Evolutionary conservation across 371 early-diverging fungal genomes (phyloP).

Genomic region (Syncephalastrum contaminatum): DNA sequence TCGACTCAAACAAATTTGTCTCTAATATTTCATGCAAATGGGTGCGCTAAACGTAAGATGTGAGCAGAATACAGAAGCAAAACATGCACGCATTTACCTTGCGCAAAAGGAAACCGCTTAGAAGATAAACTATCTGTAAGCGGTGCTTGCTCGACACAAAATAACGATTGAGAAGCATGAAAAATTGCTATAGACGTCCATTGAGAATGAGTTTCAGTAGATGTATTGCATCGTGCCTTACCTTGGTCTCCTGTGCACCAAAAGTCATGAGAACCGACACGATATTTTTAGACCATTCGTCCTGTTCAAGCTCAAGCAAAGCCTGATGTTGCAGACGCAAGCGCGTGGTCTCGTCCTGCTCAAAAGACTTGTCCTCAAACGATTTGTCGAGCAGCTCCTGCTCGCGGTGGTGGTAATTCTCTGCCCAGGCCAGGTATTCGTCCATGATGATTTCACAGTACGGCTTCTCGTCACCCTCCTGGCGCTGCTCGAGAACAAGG

Average conservation of each 20-base stretch:
- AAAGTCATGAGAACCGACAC: conserved; percentile 29
- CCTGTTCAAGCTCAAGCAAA: conserved; percentile 41
- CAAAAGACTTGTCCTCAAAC: conserved; percentile 11
- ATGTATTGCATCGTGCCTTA: conserved; percentile 5
- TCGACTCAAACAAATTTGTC: conserved; percentile 55
- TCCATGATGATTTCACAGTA: conserved; percentile 28
- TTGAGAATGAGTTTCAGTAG: neutral
- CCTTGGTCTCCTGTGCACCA: conserved; percentile 48
- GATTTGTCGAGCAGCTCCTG: conserved; percentile 15
- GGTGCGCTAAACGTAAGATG: conserved; percentile 36
- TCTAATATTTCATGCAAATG: conserved; percentile 62
- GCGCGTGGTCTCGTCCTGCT: conserved; percentile 16
- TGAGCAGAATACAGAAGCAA: conserved; percentile 5
- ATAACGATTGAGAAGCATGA: conserved; percentile 50
- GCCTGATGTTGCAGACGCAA: conserved; percentile 29
- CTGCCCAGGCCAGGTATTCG: conserved; percentile 36
- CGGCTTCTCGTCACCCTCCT: conserved; percentile 9
- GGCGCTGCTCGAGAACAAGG: conserved; percentile 31
- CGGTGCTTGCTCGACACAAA: conserved; percentile 56
- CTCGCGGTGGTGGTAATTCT: conserved; percentile 25
- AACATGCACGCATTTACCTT: conserved; percentile 34
- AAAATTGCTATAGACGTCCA: conserved; percentile 39
- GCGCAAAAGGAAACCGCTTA: conserved; percentile 57
- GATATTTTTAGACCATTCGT: conserved; percentile 47
- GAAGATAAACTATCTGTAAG: conserved; percentile 52